Evolutionary conservation across 495 filamentous ascomycete species (phyloP).

Genomic region (Trichoderma asperelloides): DNA sequence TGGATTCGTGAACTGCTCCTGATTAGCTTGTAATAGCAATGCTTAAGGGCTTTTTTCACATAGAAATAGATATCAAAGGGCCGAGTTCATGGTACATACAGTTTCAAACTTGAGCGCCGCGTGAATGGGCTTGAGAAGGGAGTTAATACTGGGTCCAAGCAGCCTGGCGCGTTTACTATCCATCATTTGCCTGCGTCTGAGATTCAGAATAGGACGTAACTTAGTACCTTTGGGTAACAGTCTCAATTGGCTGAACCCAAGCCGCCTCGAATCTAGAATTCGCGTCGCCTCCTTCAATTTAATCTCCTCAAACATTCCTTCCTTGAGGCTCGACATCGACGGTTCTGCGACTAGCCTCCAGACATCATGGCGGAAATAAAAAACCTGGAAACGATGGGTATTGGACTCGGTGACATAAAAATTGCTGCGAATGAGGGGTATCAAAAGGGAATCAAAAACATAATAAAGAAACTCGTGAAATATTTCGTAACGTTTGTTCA

Average conservation of each 20-base stretch:
- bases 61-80: neutral
- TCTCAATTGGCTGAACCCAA: slow-evolving; percentile 74
- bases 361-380: slow-evolving; percentile 91
- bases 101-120: slow-evolving; percentile 73
- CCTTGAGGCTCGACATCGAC: slow-evolving; percentile 58
- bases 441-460: slow-evolving; percentile 80
- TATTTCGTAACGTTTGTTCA: slow-evolving; percentile 67
- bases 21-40: slow-evolving; percentile 12
- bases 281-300: slow-evolving; percentile 44
- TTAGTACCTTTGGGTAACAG: slow-evolving; percentile 61
- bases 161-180: slow-evolving; percentile 19
- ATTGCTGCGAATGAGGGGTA: slow-evolving; percentile 76
- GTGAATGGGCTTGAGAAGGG: slow-evolving; percentile 63
- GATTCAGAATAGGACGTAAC: slow-evolving; percentile 78
- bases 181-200: slow-evolving; percentile 53
- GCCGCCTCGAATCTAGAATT: slow-evolving; percentile 49
- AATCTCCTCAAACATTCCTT: slow-evolving; percentile 74
- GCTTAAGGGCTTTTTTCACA: neutral
- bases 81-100: slow-evolving; percentile 23
- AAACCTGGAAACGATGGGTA: slow-evolving; percentile 67
- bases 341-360: slow-evolving; percentile 74
- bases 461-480: slow-evolving; percentile 85
- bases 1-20: slow-evolving; percentile 42
- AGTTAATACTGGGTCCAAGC: slow-evolving; percentile 73
- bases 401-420: slow-evolving; percentile 95